Conservation (phyloP, 768 basidiomycete genomes). For the Nevesoporus exiguus region DNA sequence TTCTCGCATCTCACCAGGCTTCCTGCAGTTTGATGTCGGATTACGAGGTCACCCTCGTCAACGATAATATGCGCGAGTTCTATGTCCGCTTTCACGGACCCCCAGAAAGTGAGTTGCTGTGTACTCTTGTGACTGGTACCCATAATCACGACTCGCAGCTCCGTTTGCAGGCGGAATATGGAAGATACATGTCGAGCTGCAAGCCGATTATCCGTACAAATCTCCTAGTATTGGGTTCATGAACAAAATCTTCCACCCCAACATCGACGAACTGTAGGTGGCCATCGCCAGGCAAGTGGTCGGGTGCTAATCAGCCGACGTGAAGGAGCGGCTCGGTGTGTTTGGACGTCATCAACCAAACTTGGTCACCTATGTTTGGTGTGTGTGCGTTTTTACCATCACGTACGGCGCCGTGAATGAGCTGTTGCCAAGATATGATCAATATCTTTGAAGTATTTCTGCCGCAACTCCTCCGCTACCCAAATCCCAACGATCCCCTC, state of each 20-base stretch:
- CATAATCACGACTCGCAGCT: conserved; percentile 45
- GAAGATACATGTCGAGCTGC: conserved; percentile 99
- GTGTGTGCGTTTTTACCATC: conserved; percentile 30
- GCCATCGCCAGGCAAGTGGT: conserved; percentile 1
- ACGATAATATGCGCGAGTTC: conserved; percentile 99
- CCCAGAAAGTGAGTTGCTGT: conserved; percentile 70
- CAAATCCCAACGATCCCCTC: conserved; percentile 96
- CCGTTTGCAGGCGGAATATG: conserved; percentile 97
- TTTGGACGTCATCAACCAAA: conserved; percentile 98
- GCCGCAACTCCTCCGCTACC: conserved; percentile 94
- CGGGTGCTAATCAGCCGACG: conserved; percentile 6
- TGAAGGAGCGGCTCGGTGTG: conserved; percentile 94
- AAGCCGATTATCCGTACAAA: conserved; percentile 98
- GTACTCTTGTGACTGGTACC: conserved; percentile 2
- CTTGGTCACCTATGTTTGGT: conserved; percentile 99
- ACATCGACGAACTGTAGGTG: conserved; percentile 95
- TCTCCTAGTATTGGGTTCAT: conserved; percentile 99
- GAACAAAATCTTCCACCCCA: conserved; percentile 99
- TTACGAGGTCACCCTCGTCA: conserved; percentile 95
- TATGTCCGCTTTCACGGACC: conserved; percentile 95
- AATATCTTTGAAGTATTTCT: conserved; percentile 99
- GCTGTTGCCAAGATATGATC: conserved; percentile 76
- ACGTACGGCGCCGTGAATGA: conserved; percentile 1
- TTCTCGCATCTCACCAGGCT: conserved; percentile 11
- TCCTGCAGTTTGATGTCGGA: conserved; percentile 88